Evolutionary conservation across 2,329 filamentous ascomycete genomes (phyloP).

Genomic region (Aspergillus puulaauensis): DNA sequence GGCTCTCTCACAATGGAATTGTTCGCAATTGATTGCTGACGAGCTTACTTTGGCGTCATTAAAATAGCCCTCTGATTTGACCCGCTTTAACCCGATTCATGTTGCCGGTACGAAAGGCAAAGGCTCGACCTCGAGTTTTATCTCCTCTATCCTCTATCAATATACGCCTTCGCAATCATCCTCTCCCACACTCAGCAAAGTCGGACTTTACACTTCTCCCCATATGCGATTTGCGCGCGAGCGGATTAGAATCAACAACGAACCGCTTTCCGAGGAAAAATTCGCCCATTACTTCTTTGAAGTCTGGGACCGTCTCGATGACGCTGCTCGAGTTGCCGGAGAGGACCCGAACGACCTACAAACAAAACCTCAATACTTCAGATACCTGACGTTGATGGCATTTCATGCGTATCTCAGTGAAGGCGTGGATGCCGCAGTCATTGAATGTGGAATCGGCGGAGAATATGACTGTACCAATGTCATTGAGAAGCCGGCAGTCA

Average conservation of each 20-base stretch:
- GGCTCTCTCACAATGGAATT: slow-evolving; percentile 17
- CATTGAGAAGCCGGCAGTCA: slow-evolving; percentile 66
- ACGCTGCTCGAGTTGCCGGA: slow-evolving; percentile 53
- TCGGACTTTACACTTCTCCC: slow-evolving; percentile 83
- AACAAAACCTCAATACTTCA: slow-evolving; percentile 87
- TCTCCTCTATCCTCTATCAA: slow-evolving; percentile 73
- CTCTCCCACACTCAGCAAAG: slow-evolving; percentile 47
- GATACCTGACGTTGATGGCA: slow-evolving; percentile 85
- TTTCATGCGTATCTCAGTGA: slow-evolving; percentile 78
- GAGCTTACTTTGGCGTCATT: not conserved
- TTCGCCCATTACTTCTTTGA: slow-evolving; percentile 82
- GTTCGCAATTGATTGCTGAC: slow-evolving; percentile 6
- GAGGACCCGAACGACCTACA: slow-evolving; percentile 50
- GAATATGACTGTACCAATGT: slow-evolving; percentile 94
- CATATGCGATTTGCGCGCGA: slow-evolving; percentile 82
- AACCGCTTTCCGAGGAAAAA: slow-evolving; percentile 63
- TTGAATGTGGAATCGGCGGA: slow-evolving; percentile 93
- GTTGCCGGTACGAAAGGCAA: slow-evolving; percentile 95
- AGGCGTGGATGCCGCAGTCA: slow-evolving; percentile 73
- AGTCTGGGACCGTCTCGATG: slow-evolving; percentile 70
- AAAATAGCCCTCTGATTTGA: slow-evolving; percentile 59
- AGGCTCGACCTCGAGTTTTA: slow-evolving; percentile 81
- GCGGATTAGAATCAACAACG: slow-evolving; percentile 76
- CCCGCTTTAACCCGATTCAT: slow-evolving; percentile 67
- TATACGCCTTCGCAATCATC: slow-evolving; percentile 48